Evolutionary conservation across 169 alveolate genomes (phyloP), one percentile per base, ranked within the genome.

Genomic region (Plasmodium malariae): DNA sequence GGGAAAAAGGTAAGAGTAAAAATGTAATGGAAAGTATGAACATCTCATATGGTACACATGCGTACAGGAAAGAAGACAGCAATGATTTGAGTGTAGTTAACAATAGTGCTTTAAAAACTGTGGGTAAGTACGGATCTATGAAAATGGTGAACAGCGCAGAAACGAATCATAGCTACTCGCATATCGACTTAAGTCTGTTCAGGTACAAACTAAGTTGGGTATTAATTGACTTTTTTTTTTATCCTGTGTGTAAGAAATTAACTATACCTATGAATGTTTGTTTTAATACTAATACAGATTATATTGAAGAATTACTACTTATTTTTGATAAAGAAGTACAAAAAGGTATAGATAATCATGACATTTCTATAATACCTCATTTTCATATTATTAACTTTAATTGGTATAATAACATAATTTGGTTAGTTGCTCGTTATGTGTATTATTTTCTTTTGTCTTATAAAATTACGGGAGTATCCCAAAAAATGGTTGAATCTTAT

Each of bases 151-250:
- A 59, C 17, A 78, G 30, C 9, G 32, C 12, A 12, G 40, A 34
- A 26, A 70, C 34, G 0, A 17, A 69, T 6, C 45, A 21, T 26
- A 55, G 36, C 1, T 69, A 3, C 28, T 24, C 76, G 1, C 73
- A 55, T 43, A 54, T 86, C 0, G 92, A 86, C 70, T 70, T 86
- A 49, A 86, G 85, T 28, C 40, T 86, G n/a, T 86, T 86, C 43
- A 62, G 92, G 70, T 86, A 86, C 30, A 86, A 86, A 72, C 48
- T 86, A 55, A 69, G 92, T 70, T 86, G 92, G 92, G 57, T 86
- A 9, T 36, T 86, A 49, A 86, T 86, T 11, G 92, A 86, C 70
- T 70, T 86, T 19, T 69, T 86, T 30, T 86, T 86, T 54, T 86
- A 86, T 60, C 92, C 92, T 57, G 28, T 86, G 3, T 19, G 59